A percentile compares a stretch with the other conserved stretches of the same genome.
Evolutionary conservation across 1,284 basidiomycete species (phyloP).

Genomic region (Ceratobasidium sp.): DNA sequence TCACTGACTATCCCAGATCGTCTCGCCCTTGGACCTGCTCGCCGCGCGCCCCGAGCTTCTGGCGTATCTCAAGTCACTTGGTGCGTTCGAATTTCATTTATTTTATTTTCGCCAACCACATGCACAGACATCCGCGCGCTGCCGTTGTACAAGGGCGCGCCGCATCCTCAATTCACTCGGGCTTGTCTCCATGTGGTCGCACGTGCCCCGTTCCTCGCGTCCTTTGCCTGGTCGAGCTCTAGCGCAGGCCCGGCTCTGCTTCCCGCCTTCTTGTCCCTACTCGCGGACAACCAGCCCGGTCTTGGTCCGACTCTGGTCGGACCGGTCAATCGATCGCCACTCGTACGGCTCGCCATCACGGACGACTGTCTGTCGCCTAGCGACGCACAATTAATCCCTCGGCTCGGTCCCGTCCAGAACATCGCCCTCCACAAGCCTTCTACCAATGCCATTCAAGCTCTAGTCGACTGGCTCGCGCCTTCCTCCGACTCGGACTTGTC

Average conservation of each 20-base stretch:
- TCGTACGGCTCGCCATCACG: conserved; percentile 31
- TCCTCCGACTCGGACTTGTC: conserved; percentile 13
- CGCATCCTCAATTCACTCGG: conserved; percentile 40
- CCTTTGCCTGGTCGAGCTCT: conserved; percentile 35
- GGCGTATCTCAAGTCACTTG: conserved; percentile 35
- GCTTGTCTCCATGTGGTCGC: conserved; percentile 38
- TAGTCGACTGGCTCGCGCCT: conserved; percentile 26
- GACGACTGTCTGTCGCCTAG: conserved; percentile 35
- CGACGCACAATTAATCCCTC: conserved; percentile 33
- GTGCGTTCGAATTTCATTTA: conserved; percentile 38
- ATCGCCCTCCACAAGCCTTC: conserved; percentile 38
- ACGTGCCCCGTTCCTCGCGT: conserved; percentile 28
- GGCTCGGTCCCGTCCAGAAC: conserved; percentile 36
- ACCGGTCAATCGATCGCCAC: neutral
- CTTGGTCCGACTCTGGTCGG: neutral
- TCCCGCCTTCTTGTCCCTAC: neutral
- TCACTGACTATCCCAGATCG: conserved; percentile 29
- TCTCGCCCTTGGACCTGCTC: conserved; percentile 31
- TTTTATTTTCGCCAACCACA: conserved; percentile 6
- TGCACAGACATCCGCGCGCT: conserved; percentile 38
- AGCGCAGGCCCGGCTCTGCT: conserved; percentile 3
- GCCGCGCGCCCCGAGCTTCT: conserved; percentile 32
- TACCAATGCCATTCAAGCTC: conserved; percentile 8
- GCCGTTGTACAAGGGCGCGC: conserved; percentile 38
- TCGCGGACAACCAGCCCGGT: neutral